phyloP scores from a whole-genome alignment of 2,329 filamentous ascomycete genomes.

The Arthroderma sp. region DNA sequence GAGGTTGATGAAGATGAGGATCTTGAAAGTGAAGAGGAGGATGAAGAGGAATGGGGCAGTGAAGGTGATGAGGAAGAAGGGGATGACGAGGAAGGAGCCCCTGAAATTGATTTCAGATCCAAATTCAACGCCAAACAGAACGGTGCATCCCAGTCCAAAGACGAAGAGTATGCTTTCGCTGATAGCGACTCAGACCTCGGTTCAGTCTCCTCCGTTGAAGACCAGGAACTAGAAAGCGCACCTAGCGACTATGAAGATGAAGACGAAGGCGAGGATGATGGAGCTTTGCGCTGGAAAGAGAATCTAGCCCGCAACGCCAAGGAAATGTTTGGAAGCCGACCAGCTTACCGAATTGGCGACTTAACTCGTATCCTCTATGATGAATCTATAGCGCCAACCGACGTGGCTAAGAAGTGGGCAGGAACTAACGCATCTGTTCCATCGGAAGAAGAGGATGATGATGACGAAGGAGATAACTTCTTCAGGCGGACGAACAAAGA shows the following conservation, averaged over 20 bases:
- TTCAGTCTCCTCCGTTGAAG: conserved; percentile 57
- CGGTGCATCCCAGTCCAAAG: conserved; percentile 41
- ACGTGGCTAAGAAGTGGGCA: conserved; percentile 69
- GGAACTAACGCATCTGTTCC: conserved; percentile 37
- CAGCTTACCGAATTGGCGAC: conserved; percentile 65
- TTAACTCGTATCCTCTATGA: conserved; percentile 85
- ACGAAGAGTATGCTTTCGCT: conserved; percentile 74
- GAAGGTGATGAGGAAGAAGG: conserved; percentile 23
- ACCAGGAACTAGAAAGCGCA: conserved; percentile 40
- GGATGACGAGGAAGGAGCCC: conserved; percentile 23
- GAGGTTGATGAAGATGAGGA: conserved; percentile 46
- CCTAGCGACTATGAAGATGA: conserved; percentile 41
- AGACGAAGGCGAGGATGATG: conserved; percentile 54
- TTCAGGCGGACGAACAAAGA: conserved; percentile 44
- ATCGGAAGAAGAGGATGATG: conserved; percentile 41
- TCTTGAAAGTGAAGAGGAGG: conserved; percentile 36
- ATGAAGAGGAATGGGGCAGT: conserved; percentile 37
- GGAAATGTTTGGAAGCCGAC: conserved; percentile 54
- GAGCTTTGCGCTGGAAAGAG: conserved; percentile 71
- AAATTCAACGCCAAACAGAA: conserved; percentile 34
- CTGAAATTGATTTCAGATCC: conserved; percentile 31
- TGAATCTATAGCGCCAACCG: conserved; percentile 56
- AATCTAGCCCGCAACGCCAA: conserved; percentile 66
- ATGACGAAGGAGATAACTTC: conserved; percentile 53
- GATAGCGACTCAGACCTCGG: conserved; percentile 96